These are phyloP conservation scores for Chenopodium suecicum DNA, from an alignment of 148 eudicot genomes.

Conservation along the genomic window DNA sequence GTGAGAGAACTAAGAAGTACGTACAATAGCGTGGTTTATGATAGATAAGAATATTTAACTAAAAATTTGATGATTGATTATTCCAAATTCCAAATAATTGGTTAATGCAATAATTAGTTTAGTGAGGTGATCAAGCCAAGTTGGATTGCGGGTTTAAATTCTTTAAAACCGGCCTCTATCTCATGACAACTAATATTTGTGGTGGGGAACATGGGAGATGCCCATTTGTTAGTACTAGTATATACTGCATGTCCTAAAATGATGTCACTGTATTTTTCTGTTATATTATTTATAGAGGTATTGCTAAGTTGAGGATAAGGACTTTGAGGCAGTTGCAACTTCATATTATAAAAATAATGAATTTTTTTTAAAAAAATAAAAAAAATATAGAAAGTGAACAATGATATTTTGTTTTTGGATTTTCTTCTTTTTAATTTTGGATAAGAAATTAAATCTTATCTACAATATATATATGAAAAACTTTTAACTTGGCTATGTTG, in stretches of 20 bases:
- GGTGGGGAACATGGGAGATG: conserved; percentile 24
- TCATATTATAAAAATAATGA: not conserved
- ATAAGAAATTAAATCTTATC: conserved; percentile 1
- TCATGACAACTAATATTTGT: conserved; percentile 18
- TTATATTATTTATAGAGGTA: conserved; percentile 14
- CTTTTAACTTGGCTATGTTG: not conserved
- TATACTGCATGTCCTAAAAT: conserved; percentile 18
- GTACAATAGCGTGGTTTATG: conserved; percentile 2
- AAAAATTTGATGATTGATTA: conserved; percentile 13
- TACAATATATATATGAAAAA: not conserved
- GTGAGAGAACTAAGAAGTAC: conserved; percentile 5
- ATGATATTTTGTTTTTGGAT: not conserved
- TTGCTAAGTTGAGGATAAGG: conserved; percentile 36
- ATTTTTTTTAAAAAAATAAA: too few relatives aligned
- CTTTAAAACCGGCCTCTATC: not conserved
- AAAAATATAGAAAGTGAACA: not conserved
- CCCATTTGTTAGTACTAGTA: conserved; percentile 15
- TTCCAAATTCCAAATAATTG: conserved; percentile 13
- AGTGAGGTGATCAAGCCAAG: conserved; percentile 11
- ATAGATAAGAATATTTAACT: conserved; percentile 10
- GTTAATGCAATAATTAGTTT: not conserved
- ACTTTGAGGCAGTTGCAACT: conserved; percentile 24
- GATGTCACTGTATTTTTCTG: conserved; percentile 16
- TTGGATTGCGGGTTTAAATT: conserved; percentile 15
- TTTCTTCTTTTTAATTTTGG: not conserved